A percentile compares a stretch with the other conserved stretches of the same genome.
phyloP scores from a whole-genome alignment of 495 filamentous ascomycete genomes.

The Daldinia vernicosa region DNA sequence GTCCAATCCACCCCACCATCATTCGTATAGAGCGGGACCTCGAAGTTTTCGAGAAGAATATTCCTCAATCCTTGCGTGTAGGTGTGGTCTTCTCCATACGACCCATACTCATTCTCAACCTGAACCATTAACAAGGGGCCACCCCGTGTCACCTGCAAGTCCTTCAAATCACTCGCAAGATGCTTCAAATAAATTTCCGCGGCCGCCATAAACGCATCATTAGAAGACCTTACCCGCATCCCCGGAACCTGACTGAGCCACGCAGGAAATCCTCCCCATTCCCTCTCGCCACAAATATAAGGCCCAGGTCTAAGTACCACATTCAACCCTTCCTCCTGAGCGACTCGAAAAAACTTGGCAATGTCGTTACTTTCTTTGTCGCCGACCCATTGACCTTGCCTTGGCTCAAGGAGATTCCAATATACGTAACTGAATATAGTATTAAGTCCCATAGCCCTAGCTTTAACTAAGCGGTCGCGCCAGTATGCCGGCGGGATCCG shows the following conservation, averaged over 20 bases:
- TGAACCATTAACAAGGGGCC: slow-evolving; percentile 60
- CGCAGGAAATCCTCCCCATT: slow-evolving; percentile 60
- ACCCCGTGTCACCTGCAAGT: slow-evolving; percentile 50
- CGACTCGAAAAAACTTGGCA: slow-evolving; percentile 52
- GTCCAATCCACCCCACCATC: slow-evolving; percentile 55
- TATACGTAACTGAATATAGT: slow-evolving; percentile 60
- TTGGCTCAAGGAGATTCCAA: slow-evolving; percentile 58
- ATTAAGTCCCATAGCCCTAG: slow-evolving; percentile 57
- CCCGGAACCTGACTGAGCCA: slow-evolving; percentile 54
- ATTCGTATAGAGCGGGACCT: slow-evolving; percentile 57
- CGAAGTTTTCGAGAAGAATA: slow-evolving; percentile 51
- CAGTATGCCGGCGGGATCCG: slow-evolving; percentile 55
- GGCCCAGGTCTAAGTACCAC: slow-evolving; percentile 56
- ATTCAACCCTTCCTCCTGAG: slow-evolving; percentile 54
- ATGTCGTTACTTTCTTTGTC: slow-evolving; percentile 50
- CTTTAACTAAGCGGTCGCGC: slow-evolving; percentile 53
- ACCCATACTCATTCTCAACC: slow-evolving; percentile 62
- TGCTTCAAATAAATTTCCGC: slow-evolving; percentile 49
- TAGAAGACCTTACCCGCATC: slow-evolving; percentile 52
- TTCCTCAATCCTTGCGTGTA: slow-evolving; percentile 51
- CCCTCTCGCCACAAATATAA: slow-evolving; percentile 60
- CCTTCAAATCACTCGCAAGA: slow-evolving; percentile 48
- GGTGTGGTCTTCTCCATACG: slow-evolving; percentile 52
- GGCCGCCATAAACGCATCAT: slow-evolving; percentile 49
- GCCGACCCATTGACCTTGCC: slow-evolving; percentile 46